A percentile compares a stretch with the other conserved stretches of the same genome.
Evolutionary conservation across 163 green algal species (phyloP).

Genomic region (Prototheca cutis): DNA sequence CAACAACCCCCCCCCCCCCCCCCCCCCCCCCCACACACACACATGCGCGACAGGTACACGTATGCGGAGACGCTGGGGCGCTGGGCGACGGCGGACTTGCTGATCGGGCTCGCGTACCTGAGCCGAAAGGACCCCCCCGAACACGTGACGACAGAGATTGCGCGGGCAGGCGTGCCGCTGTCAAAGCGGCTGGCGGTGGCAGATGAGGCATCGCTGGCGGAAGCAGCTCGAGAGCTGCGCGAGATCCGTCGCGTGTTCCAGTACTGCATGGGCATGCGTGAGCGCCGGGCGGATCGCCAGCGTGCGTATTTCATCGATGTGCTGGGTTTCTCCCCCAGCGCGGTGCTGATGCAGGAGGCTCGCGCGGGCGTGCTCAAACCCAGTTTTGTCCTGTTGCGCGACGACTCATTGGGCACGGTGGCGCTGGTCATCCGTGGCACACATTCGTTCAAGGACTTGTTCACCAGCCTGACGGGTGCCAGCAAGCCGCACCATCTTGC

Average conservation of each 20-base stretch:
- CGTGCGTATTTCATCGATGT: constrained; percentile 8
- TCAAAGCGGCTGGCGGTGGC: background rate
- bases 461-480: constrained; percentile 70
- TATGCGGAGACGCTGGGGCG: constrained; percentile 59
- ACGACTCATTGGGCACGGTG: constrained; percentile 40
- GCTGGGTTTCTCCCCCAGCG: constrained; percentile 7
- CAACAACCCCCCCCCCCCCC: no score
- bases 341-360: constrained; percentile 43
- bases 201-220: background rate
- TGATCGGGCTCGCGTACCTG: constrained; percentile 73
- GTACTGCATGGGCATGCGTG: constrained; percentile 64
- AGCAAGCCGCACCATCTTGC: constrained; percentile 75
- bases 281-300: constrained; percentile 39
- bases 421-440: constrained; percentile 73
- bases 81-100: constrained; percentile 69
- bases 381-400: constrained; percentile 58
- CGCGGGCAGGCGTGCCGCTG: background rate
- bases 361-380: constrained; percentile 66
- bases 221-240: constrained; percentile 38
- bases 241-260: constrained; percentile 51
- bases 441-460: constrained; percentile 71
- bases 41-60: constrained; percentile 36
- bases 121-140: constrained; percentile 30
- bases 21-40: background rate
- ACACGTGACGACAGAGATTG: constrained; percentile 49